Conservation (phyloP, 305 asterid species). For the Monarda citriodora region DNA sequence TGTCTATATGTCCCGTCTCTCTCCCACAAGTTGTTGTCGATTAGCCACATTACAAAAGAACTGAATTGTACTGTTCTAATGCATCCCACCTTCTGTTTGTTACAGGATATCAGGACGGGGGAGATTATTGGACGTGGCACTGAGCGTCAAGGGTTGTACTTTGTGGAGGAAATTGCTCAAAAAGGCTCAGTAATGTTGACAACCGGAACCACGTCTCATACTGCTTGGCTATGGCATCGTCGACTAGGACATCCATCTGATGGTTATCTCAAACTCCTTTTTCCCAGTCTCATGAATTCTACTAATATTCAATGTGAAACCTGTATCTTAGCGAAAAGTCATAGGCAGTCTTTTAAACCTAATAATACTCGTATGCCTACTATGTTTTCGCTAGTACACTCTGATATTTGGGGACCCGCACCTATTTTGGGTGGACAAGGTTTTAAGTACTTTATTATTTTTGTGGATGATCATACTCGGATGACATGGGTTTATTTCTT, state of each 20-base stretch:
- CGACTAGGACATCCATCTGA: constrained; percentile 2
- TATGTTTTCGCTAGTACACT: constrained; percentile 6
- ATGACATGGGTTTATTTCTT: constrained; percentile 15
- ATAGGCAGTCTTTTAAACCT: background rate
- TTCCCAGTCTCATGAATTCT: background rate
- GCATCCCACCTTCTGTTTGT: background rate
- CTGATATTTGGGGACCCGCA: constrained; percentile 14
- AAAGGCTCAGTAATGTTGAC: background rate
- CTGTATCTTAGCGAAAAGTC: background rate
- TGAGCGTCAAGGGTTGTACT: background rate
- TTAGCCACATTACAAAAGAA: background rate
- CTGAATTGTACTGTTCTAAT: background rate
- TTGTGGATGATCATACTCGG: constrained; percentile 8
- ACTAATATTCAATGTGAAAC: no score
- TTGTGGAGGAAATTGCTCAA: background rate
- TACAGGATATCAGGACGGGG: background rate
- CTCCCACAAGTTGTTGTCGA: constrained; percentile 2
- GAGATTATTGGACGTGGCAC: background rate
- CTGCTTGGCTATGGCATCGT: constrained; percentile 7
- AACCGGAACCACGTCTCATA: background rate
- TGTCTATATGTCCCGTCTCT: background rate
- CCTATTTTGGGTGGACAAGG: background rate
- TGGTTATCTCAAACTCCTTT: background rate
- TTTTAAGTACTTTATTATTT: background rate
- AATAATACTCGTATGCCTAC: background rate